phyloP scores from a whole-genome alignment of 441 rosid species.

The Biscutella laevigata region DNA sequence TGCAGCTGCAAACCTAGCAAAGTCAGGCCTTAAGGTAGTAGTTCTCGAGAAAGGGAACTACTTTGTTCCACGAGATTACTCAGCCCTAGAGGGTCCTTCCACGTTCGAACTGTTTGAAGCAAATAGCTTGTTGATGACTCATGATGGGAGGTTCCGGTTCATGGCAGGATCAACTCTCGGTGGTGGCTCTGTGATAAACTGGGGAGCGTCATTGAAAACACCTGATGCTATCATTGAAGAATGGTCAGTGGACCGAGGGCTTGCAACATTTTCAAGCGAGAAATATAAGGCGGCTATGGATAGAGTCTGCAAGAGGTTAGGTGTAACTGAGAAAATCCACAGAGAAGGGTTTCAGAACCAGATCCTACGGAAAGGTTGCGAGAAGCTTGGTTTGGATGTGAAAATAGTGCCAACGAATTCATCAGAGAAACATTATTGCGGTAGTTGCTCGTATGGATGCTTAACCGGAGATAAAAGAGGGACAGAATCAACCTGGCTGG shows the following conservation, averaged over 20 bases:
- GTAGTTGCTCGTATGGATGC: conserved; percentile 68
- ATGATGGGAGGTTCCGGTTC: conserved; percentile 42
- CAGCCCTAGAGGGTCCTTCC: conserved; percentile 73
- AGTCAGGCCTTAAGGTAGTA: conserved; percentile 57
- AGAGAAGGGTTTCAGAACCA: conserved; percentile 67
- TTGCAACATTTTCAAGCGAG: conserved; percentile 39
- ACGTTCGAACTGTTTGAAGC: conserved; percentile 48
- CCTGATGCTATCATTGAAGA: conserved; percentile 50
- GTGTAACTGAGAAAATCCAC: conserved; percentile 43
- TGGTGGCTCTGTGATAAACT: conserved; percentile 76
- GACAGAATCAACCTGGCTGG: conserved; percentile 66
- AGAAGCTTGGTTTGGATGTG: conserved; percentile 52
- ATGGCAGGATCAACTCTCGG: conserved; percentile 76
- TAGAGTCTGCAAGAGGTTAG: conserved; percentile 43
- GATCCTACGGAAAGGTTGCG: conserved; percentile 66
- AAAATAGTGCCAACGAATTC: conserved; percentile 49
- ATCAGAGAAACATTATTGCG: conserved; percentile 58
- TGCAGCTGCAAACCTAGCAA: conserved; percentile 73
- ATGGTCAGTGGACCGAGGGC: conserved; percentile 50
- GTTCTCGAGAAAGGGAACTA: conserved; percentile 85
- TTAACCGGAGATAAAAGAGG: conserved; percentile 67
- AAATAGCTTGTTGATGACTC: conserved; percentile 42
- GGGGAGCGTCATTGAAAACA: conserved; percentile 67
- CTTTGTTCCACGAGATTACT: conserved; percentile 48
- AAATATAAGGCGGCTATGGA: conserved; percentile 58